phyloP scores from a whole-genome alignment of 371 early-diverging fungal genomes.

The Lichtheimia hyalospora region DNA sequence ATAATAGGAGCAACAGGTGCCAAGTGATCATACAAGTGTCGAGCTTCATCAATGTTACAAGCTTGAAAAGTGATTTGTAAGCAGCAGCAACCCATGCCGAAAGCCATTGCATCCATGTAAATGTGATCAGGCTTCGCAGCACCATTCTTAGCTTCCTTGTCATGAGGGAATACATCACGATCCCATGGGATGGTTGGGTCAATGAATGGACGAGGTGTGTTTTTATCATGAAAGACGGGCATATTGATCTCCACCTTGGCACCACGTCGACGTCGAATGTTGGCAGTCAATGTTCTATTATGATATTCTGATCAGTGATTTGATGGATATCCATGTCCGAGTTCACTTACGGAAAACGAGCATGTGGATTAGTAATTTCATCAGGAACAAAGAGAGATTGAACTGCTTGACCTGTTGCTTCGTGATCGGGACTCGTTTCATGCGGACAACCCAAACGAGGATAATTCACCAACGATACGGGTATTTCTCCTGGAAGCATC shows the following conservation, averaged over 20 bases:
- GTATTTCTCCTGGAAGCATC: slow-evolving; percentile 72
- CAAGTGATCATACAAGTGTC: slow-evolving; percentile 94
- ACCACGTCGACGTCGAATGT: slow-evolving; percentile 92
- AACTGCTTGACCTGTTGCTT: slow-evolving; percentile 66
- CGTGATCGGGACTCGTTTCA: slow-evolving; percentile 73
- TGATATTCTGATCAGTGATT: slow-evolving; percentile 3
- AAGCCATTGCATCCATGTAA: slow-evolving; percentile 99
- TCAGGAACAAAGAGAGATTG: slow-evolving; percentile 93
- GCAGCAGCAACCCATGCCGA: slow-evolving; percentile 99
- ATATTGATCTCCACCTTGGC: slow-evolving; percentile 91
- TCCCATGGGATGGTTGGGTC: slow-evolving; percentile 83
- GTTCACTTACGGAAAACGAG: slow-evolving; percentile 82
- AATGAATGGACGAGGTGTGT: slow-evolving; percentile 89
- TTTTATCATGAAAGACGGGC: slow-evolving; percentile 79
- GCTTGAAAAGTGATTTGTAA: slow-evolving; percentile 99
- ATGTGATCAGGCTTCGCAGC: slow-evolving; percentile 91
- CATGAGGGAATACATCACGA: slow-evolving; percentile 59
- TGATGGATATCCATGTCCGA: not conserved
- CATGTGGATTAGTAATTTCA: slow-evolving; percentile 93
- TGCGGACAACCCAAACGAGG: slow-evolving; percentile 86
- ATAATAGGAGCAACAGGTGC: slow-evolving; percentile 94
- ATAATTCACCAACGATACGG: slow-evolving; percentile 84
- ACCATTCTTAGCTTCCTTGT: slow-evolving; percentile 65
- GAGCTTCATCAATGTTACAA: slow-evolving; percentile 92
- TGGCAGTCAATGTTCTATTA: slow-evolving; percentile 85